phyloP scores from a whole-genome alignment of 805 yeast genomes.

The Naumovozyma castellii region DNA sequence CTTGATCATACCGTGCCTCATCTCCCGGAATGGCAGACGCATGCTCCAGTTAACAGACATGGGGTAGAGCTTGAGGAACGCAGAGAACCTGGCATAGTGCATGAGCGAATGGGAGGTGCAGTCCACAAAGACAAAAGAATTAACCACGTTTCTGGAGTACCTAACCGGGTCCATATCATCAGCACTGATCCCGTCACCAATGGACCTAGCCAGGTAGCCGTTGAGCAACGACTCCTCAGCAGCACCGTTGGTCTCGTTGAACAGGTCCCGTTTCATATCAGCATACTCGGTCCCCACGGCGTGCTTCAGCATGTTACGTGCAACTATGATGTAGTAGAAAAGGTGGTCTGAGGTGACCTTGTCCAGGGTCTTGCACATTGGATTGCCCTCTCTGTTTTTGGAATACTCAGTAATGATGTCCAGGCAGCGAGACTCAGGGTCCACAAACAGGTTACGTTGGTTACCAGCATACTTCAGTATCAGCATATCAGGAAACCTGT shows the following conservation, averaged over 20 bases:
- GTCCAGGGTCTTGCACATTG: neutral
- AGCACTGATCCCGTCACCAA: neutral
- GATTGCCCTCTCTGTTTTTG: neutral
- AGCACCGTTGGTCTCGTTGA: neutral
- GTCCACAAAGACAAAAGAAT: neutral
- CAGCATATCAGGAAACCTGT: conserved; percentile 2
- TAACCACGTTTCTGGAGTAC: neutral
- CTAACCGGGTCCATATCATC: neutral
- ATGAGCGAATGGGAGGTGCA: neutral
- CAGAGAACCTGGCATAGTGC: neutral
- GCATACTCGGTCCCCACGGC: neutral
- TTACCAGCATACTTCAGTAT: conserved; percentile 4
- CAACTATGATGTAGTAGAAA: neutral
- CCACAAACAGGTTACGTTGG: conserved; percentile 2
- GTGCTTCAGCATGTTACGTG: neutral
- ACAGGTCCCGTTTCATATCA: neutral
- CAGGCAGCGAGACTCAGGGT: neutral
- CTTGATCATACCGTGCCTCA: neutral
- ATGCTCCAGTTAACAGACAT: neutral
- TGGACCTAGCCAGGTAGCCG: neutral
- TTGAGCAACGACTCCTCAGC: neutral
- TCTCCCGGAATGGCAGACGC: neutral
- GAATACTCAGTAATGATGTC: neutral
- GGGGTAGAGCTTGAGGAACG: neutral
- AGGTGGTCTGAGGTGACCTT: neutral